A percentile compares a stretch with the other conserved stretches of the same genome.
phyloP scores from a whole-genome alignment of 495 filamentous ascomycete genomes.

The Penicillium verhagenii region DNA sequence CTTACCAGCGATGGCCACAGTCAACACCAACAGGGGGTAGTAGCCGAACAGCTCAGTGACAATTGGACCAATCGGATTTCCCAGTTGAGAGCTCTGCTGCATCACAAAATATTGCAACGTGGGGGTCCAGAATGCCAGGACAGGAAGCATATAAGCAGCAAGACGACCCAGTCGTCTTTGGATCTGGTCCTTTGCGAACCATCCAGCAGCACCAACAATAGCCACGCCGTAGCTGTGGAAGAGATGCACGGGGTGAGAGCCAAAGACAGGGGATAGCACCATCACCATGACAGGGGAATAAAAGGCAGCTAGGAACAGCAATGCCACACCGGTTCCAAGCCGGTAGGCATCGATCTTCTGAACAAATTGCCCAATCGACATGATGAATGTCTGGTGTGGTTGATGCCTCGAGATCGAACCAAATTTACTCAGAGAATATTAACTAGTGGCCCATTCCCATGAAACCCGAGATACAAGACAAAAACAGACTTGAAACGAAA shows the following conservation, averaged over 20 bases:
- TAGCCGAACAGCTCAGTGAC: slow-evolving; percentile 70
- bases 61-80: slow-evolving; percentile 68
- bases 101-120: slow-evolving; percentile 67
- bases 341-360: slow-evolving; percentile 30
- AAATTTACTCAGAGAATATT: slow-evolving; percentile 5
- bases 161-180: slow-evolving; percentile 41
- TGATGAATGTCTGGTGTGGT: slow-evolving; percentile 9
- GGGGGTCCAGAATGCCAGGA: slow-evolving; percentile 73
- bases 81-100: slow-evolving; percentile 59
- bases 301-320: slow-evolving; percentile 68
- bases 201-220: slow-evolving; percentile 60
- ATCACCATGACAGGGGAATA: slow-evolving; percentile 73
- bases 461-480: neutral
- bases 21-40: slow-evolving; percentile 69
- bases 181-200: slow-evolving; percentile 54
- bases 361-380: slow-evolving; percentile 28
- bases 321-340: slow-evolving; percentile 33
- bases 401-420: slow-evolving; percentile 4
- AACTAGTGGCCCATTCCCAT: slow-evolving; percentile 2
- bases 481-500: slow-evolving; percentile 5
- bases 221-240: slow-evolving; percentile 68
- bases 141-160: slow-evolving; percentile 53
- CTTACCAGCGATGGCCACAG: slow-evolving; percentile 62
- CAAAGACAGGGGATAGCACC: slow-evolving; percentile 81
- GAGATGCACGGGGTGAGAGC: slow-evolving; percentile 68